Evolutionary conservation across 2,329 filamentous ascomycete species (phyloP), one percentile per base, ranked within the genome.

Genomic region (Aspergillus nomiae): DNA sequence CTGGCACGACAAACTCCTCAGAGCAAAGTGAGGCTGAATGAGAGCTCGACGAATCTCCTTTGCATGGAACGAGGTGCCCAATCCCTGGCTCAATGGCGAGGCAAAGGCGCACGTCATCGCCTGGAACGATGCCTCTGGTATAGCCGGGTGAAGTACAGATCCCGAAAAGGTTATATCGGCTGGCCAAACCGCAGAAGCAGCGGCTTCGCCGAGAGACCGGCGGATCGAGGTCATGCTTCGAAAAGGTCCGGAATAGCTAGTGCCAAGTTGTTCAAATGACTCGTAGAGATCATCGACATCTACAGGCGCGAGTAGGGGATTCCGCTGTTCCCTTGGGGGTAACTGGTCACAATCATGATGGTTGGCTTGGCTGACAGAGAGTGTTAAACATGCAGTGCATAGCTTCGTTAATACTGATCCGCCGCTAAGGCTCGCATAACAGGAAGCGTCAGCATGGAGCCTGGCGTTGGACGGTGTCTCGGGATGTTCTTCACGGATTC

Each of bases 41-140:
- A 56, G 21, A 6, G 32, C 53, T 10, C 32, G 53, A 56, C 34
- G 53, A 26, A 41, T 26, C 11, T 56, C 32, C 32, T 10, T 56
- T 34, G 53, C 16, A 14, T 41, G 9, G 9, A 56, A 56, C 0
- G 53, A n/a, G 0, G 53, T 56, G 19, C 53, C 10, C 53, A 56
- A 5, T 41, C 7, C 21, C 34, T 56, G 9, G 32, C n/a, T 56
- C 12, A 41, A 26, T 5, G 53, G 53, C 6, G 53, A 56, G n/a
- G 53, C 53, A 21, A 56, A 56, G 53, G 53, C 53, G 19, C 53
- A 38, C 53, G 28, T 21, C 0, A 56, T 56, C 6, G 34, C 21
- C 32, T 61, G 59, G 45, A 61, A 50, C 16, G 59, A 55, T 5
- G 32, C 30, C 16, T 61, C 59, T 16, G 57, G 32, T 16, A 43